A percentile compares a stretch with the other conserved stretches of the same genome.
phyloP scores from a whole-genome alignment of 495 filamentous ascomycete genomes.

The Filosporella fistucella region DNA sequence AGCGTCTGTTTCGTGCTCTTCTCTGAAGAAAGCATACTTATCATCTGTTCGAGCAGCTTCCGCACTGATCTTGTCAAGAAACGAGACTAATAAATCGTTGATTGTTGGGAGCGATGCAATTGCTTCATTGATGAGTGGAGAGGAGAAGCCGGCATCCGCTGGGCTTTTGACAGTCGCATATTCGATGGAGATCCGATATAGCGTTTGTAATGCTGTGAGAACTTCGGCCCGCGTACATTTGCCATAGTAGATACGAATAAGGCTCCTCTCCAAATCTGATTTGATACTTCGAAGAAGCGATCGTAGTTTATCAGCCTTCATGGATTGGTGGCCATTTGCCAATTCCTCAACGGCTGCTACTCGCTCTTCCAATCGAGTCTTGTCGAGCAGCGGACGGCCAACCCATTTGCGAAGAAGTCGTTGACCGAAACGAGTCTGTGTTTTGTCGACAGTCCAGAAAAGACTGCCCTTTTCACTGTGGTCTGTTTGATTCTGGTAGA shows the following conservation, averaged over 20 bases:
- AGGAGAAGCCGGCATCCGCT: conserved; percentile 69
- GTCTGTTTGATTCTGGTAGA: conserved; percentile 95
- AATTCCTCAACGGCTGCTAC: conserved; percentile 87
- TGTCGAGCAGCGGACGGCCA: conserved; percentile 83
- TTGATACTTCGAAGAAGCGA: conserved; percentile 64
- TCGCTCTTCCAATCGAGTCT: conserved; percentile 71
- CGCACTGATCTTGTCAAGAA: conserved; percentile 80
- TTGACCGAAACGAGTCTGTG: conserved; percentile 84
- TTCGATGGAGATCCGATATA: conserved; percentile 74
- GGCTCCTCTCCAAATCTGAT: conserved; percentile 81
- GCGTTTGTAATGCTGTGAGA: conserved; percentile 74
- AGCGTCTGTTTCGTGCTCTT: conserved; percentile 77
- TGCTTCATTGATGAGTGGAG: conserved; percentile 64
- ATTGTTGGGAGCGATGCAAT: conserved; percentile 77
- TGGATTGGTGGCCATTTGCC: conserved; percentile 57
- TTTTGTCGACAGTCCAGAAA: conserved; percentile 94
- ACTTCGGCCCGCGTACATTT: conserved; percentile 92
- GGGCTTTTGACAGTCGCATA: conserved; percentile 62
- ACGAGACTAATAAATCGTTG: conserved; percentile 58
- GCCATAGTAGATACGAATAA: conserved; percentile 95
- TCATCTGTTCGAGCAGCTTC: conserved; percentile 82
- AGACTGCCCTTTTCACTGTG: conserved; percentile 81
- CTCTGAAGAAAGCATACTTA: conserved; percentile 90
- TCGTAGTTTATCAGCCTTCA: conserved; percentile 67
- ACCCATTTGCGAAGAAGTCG: conserved; percentile 92